Evolutionary conservation across 1,139 yeast genomes (phyloP), one percentile per base, ranked within the genome.

Genomic region (Barnettozyma hawaiiensis): DNA sequence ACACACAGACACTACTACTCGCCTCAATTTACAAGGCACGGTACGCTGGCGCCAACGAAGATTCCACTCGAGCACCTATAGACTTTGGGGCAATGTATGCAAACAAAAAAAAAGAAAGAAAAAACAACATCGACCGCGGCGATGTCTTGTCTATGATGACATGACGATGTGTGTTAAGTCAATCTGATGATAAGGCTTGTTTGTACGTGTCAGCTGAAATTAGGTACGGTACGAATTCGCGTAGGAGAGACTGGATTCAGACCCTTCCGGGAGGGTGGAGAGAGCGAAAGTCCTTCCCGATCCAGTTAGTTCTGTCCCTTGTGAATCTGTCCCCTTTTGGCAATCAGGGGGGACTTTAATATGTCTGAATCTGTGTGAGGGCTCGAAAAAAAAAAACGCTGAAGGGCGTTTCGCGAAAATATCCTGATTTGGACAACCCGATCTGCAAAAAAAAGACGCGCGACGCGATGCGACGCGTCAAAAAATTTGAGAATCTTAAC

Each of bases 391-490:
- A 3, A 2, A 8, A 4, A 18, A 22, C n/a, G n/a, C n/a, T n/a
- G 15, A n/a, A 14, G 28, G 21, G 29, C 11, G 8, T 4, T 6
- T 8, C 39, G 39, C 43, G 43, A 40, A 28, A 29, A 36, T 31
- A 36, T 18, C 43, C 43, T 11, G 22, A 35, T 31, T 3, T 16
- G 40, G 28, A n/a, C 27, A 20, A 10, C 11, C 9, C 16, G 36
- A 12, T 16, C 10, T 7, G 15, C 20, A n/a, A 31, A 31, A n/a
- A n/a, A n/a, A n/a, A n/a, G n/a, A 19, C 32, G 35, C 42, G 35
- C 37, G 6, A 35, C 42, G 42, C 42, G 42, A 40, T 39, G 39
- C 42, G 42, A 20, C 21, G 12, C 23, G 19, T 28, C 29, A 21
- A 20, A 32, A 26, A 19, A 24, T 5, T 7, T 6, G 14, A 28